These are phyloP conservation scores for Monosiga brevicollis DNA, from an alignment of 78 protist species.

Conservation along the genomic window DNA sequence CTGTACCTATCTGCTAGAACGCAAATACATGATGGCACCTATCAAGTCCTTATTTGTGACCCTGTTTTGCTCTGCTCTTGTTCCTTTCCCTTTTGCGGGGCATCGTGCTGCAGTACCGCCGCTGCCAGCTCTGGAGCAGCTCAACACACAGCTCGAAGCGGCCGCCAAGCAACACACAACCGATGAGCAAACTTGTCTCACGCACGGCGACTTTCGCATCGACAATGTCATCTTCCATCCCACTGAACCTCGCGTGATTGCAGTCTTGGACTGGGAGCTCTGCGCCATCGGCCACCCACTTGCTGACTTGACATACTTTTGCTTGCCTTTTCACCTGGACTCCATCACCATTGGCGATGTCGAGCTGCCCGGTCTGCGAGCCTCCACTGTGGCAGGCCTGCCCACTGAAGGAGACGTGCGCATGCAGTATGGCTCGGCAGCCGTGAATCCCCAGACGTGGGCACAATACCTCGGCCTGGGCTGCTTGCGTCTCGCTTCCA, in stretches of 20 bases:
- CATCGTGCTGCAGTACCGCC: no score
- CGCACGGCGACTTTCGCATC: slow-evolving; percentile 60
- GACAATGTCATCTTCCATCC: slow-evolving; percentile 31
- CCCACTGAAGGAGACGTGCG: no score
- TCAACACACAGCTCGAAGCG: background rate
- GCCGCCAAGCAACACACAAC: slow-evolving; percentile 7
- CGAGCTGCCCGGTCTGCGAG: background rate
- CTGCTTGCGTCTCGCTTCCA: background rate
- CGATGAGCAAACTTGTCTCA: background rate
- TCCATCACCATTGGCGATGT: background rate
- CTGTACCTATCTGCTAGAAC: background rate
- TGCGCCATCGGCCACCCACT: slow-evolving; percentile 61
- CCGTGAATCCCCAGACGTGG: background rate
- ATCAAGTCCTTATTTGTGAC: no score
- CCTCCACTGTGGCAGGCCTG: background rate
- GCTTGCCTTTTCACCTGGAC: slow-evolving; percentile 25
- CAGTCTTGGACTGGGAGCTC: slow-evolving; percentile 75
- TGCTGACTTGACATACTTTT: slow-evolving; percentile 39
- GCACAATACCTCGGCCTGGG: background rate
- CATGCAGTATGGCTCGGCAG: no score
- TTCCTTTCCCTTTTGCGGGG: no score
- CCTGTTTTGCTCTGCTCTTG: no score
- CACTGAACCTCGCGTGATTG: slow-evolving; percentile 35
- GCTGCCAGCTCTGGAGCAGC: background rate
- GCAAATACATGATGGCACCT: background rate